Base-by-base conservation (phyloP, 2,329 filamentous ascomycete species). In the Waltergamsia citrina region DNA sequence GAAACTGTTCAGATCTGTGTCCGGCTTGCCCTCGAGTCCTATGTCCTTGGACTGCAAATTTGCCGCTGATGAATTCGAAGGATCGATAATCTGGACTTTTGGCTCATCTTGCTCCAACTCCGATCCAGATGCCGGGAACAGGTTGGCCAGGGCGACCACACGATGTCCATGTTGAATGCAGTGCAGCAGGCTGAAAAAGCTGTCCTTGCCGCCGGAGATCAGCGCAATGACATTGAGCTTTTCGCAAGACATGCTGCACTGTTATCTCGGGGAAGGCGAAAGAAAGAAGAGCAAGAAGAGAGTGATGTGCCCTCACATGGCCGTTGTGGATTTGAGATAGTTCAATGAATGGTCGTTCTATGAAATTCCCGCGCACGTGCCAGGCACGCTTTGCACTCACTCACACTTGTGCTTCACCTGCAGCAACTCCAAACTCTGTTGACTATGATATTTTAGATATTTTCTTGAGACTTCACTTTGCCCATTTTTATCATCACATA, bases 201-300 rank as follows among this genome's bases (percentile, higher is more conserved):
- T 95, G 64, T 98, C 92, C 62, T 98, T 98, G 44, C 92, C 92
- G 39, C 92, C 92, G 15, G 92, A 98, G 43, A 98, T 81, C 41
- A 98, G 69, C 32, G 85, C 90, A 46, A 98, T 88, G 42, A 95
- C 87, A 46, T 88, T 81, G 43, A 81, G 62, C 41, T 60, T 56
- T 41, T 65, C 60, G 38, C 53, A 44, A 36, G 60, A 47, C 64
- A 67, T 69, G 46, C 30, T 29, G 14, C n/a, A n/a, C 7, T 14
- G 15, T 14, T 26, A 9, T 33, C 23, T 33, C n/a, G n/a, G n/a
- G n/a, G n/a, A 19, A 12, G 27, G 27, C 6, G 27, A 16, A n/a
- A 24, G 22, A 24, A n/a, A n/a, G n/a, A n/a, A n/a, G n/a, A n/a
- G n/a, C n/a, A n/a, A n/a, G n/a, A n/a, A n/a, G n/a, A n/a, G n/a